Conservation (phyloP, 768 basidiomycete genomes). For the Tricholoma saponaceum region DNA sequence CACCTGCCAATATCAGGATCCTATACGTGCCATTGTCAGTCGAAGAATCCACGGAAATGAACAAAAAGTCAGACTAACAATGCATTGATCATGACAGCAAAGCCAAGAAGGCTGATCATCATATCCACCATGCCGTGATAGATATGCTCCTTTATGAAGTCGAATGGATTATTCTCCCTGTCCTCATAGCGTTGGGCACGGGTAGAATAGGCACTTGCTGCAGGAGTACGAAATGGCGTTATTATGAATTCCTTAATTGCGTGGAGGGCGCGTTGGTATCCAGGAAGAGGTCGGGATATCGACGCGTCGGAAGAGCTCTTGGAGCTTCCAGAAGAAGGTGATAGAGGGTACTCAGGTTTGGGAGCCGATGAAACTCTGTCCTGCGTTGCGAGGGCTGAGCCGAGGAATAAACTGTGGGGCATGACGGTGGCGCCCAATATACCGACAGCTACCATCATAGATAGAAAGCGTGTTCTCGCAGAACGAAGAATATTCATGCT, state of each 20-base stretch:
- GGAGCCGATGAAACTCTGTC: constrained; percentile 51
- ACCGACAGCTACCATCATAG: constrained; percentile 48
- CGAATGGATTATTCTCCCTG: constrained; percentile 49
- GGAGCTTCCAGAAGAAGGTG: constrained; percentile 8
- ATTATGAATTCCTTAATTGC: constrained; percentile 22
- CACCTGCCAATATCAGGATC: constrained; percentile 77
- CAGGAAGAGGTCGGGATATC: neutral
- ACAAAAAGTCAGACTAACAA: constrained; percentile 39
- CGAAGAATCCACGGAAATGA: neutral
- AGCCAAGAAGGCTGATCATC: constrained; percentile 64
- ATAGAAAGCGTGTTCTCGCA: neutral
- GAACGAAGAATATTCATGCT: constrained; percentile 12
- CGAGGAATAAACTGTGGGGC: constrained; percentile 92
- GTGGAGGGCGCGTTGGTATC: constrained; percentile 8
- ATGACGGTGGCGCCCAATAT: constrained; percentile 85
- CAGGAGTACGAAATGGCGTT: constrained; percentile 35
- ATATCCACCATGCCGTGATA: constrained; percentile 67
- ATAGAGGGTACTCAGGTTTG: constrained; percentile 17
- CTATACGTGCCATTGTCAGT: constrained; percentile 28
- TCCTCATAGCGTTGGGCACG: constrained; percentile 46
- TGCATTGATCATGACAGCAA: constrained; percentile 88
- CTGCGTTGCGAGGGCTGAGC: constrained; percentile 81
- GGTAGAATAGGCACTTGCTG: constrained; percentile 26
- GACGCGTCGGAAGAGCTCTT: constrained; percentile 8
- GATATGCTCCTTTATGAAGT: constrained; percentile 59